phyloP scores from a whole-genome alignment of 2,329 filamentous ascomycete genomes.

The Neophaeococcomyces aloes region DNA sequence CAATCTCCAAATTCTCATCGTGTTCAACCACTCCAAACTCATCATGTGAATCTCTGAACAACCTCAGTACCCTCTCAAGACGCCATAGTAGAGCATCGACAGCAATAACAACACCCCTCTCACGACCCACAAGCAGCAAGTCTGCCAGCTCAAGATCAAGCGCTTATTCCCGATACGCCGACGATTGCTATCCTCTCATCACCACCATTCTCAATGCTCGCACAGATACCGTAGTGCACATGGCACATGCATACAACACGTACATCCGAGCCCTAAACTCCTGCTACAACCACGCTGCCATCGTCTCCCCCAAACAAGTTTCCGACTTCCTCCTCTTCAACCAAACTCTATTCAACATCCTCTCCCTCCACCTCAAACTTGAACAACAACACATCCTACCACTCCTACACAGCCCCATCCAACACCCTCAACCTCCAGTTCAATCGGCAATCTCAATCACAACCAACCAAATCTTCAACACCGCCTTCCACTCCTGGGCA shows the following conservation, averaged over 20 bases:
- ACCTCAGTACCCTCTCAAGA: background rate
- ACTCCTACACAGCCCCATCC: background rate
- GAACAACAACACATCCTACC: conserved; percentile 1
- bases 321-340: conserved; percentile 21
- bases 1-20: conserved; percentile 6
- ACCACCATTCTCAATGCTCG: conserved; percentile 9
- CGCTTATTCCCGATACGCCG: conserved; percentile 12
- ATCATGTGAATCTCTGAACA: conserved; percentile 5
- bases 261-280: conserved; percentile 21
- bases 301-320: conserved; percentile 16
- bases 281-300: conserved; percentile 18
- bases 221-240: conserved; percentile 7
- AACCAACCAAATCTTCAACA: conserved; percentile 1
- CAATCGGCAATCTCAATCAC: background rate
- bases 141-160: conserved; percentile 1
- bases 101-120: background rate
- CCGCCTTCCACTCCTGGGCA: background rate
- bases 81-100: background rate
- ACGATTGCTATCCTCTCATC: conserved; percentile 21
- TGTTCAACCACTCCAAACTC: conserved; percentile 5
- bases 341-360: conserved; percentile 17
- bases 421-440: background rate
- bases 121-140: background rate
- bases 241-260: conserved; percentile 22
- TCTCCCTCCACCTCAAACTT: conserved; percentile 8